Percentiles rank a stretch among this genome's conserved stretches.
Evolutionary conservation across 1,284 basidiomycete species (phyloP).

Genomic region (Cryptococcus sp.): DNA sequence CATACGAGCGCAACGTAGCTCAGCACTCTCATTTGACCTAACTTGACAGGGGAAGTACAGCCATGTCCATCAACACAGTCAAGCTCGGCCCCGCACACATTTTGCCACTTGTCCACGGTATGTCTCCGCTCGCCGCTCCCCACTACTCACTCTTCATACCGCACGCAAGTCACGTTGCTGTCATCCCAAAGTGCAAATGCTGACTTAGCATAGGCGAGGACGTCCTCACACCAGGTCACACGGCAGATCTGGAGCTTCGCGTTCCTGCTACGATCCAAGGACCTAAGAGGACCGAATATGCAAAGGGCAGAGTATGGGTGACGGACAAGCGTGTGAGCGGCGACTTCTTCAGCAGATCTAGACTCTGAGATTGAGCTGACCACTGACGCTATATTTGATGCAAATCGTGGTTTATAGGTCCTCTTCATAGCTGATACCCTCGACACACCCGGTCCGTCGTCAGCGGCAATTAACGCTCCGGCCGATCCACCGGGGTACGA

Average conservation of each 20-base stretch:
- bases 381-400: constrained; percentile 1
- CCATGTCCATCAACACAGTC: constrained; percentile 21
- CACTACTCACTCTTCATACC: background rate
- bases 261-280: constrained; percentile 46
- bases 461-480: constrained; percentile 4
- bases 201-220: constrained; percentile 30
- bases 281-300: constrained; percentile 40
- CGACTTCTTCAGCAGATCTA: too few relatives aligned
- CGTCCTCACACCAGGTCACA: constrained; percentile 31
- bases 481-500: constrained; percentile 16
- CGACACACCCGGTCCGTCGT: constrained; percentile 11
- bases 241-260: constrained; percentile 39
- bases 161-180: background rate
- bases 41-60: too few relatives aligned
- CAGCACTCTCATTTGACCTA: too few relatives aligned
- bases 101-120: constrained; percentile 8
- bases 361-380: background rate
- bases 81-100: constrained; percentile 3
- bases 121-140: background rate
- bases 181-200: background rate
- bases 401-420: constrained; percentile 19
- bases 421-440: constrained; percentile 30
- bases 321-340: constrained; percentile 44
- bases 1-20: too few relatives aligned
- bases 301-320: constrained; percentile 42